Evolutionary conservation across 768 basidiomycete species (phyloP), one percentile per base, ranked within the genome.

Genomic region (Melanogaster broomeanus): DNA sequence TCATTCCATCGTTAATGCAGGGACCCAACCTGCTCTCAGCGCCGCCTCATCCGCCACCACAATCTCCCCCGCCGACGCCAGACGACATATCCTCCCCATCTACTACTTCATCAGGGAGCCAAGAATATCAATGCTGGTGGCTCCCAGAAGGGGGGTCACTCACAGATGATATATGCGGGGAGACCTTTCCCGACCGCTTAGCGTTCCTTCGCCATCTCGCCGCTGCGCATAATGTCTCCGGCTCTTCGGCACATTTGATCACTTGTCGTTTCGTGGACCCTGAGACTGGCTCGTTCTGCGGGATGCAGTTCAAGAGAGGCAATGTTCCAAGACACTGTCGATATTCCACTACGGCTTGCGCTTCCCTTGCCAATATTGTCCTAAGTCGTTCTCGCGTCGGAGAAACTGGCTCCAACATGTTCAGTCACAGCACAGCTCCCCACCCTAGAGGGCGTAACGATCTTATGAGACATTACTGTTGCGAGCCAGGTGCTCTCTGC

Each of bases 351-450:
- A 60, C 18, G 25, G n/a, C 0, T 4, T 47, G 12, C 64, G 61
- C 19, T 45, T 47, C 40, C 11, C 25, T 3, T 65, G 66, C 35
- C 41, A 21, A 7, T 4, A 46, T 12, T 65, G 66, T 42, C 33
- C n/a, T 0, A 63, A 40, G 21, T 37, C 51, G 9, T 65, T 66
- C 45, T 66, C 63, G 10, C 66, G 64, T 3, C 21, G 35, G 40
- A 64, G 68, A 34, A 65, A 27, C 45, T 39, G 49, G 45, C 42
- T 3, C 1, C 18, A 34, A 2, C 66, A 65, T 19, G 13, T 66
- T 11, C 48, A 4, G 25, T 22, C 6, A 6, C 31, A 49, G n/a
- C 64, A 65, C 42, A 8, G 25, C 8, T 27, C 8, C 25, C 4
- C 25, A 8, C 25, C 25, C 4, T 27, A 27, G n/a, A 27, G 8